These are phyloP conservation scores for Erodium trifolium DNA, from an alignment of 441 rosid genomes.

Conservation along the genomic window DNA sequence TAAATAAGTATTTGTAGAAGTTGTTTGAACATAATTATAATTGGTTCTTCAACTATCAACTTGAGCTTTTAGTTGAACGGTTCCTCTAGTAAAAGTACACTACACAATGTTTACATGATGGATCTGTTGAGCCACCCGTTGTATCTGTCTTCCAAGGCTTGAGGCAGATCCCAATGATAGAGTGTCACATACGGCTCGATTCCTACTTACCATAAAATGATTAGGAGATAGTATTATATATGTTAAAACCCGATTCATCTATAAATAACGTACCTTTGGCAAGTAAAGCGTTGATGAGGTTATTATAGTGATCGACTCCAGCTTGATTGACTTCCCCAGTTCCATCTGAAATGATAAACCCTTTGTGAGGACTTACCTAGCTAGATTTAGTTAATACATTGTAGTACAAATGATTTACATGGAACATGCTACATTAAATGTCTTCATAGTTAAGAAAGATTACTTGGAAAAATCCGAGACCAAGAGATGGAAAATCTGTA, in stretches of 20 bases:
- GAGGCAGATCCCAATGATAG: conserved; percentile 81
- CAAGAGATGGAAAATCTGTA: conserved; percentile 64
- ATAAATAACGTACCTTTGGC: conserved; percentile 35
- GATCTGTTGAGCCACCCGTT: conserved; percentile 52
- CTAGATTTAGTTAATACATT: neutral
- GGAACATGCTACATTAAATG: neutral
- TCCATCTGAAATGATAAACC: conserved; percentile 40
- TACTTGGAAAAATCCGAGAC: conserved; percentile 63
- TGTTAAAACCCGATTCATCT: too few species aligned
- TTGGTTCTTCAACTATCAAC: too few species aligned
- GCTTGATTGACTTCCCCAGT: conserved; percentile 71
- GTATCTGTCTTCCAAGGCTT: conserved; percentile 49
- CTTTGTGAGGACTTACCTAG: neutral
- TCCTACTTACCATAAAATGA: conserved; percentile 26
- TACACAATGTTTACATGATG: conserved; percentile 35
- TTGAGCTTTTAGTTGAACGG: too few species aligned
- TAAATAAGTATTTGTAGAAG: neutral
- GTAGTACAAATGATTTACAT: neutral
- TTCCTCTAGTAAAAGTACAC: too few species aligned
- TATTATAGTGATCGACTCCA: conserved; percentile 56
- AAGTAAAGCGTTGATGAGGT: conserved; percentile 51
- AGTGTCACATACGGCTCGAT: conserved; percentile 62
- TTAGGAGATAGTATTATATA: too few species aligned
- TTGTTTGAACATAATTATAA: too few species aligned
- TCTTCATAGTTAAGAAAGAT: conserved; percentile 6